Percentiles rank a stretch among this genome's conserved stretches.
Evolutionary conservation across 73 alveolate genomes (phyloP).

Genomic region (Stentor coeruleus): DNA sequence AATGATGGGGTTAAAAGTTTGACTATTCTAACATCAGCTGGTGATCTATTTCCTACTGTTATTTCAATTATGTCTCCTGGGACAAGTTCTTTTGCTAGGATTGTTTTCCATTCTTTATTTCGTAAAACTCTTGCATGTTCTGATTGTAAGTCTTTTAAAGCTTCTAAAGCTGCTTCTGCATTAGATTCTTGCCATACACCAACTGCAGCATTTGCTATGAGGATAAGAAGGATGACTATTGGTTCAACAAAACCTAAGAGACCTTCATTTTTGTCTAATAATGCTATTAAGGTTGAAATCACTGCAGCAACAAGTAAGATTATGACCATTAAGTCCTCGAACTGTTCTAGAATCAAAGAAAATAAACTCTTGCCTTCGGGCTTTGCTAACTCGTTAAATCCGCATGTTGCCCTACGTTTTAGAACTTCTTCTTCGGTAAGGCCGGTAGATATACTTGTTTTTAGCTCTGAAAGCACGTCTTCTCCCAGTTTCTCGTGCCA

Average conservation of each 20-base stretch:
- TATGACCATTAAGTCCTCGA: constrained; percentile 87
- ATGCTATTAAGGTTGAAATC: constrained; percentile 81
- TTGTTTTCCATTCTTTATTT: constrained; percentile 69
- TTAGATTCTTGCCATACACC: constrained; percentile 94
- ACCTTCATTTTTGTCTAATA: constrained; percentile 65
- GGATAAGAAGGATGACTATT: constrained; percentile 85
- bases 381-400: constrained; percentile 78
- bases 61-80: constrained; percentile 89
- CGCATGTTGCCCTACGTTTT: constrained; percentile 59
- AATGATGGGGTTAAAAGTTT: constrained; percentile 69
- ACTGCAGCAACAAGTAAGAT: constrained; percentile 89
- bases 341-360: constrained; percentile 85
- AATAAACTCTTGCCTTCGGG: constrained; percentile 84
- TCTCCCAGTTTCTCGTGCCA: constrained; percentile 49
- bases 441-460: constrained; percentile 59
- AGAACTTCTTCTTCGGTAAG: constrained; percentile 59
- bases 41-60: constrained; percentile 85
- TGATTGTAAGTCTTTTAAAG: constrained; percentile 78
- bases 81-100: constrained; percentile 78
- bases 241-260: constrained; percentile 92
- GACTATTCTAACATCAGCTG: constrained; percentile 92
- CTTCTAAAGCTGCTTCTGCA: constrained; percentile 96
- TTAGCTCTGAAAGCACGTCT: constrained; percentile 38
- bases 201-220: constrained; percentile 82
- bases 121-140: constrained; percentile 69